Base-by-base conservation (phyloP, 805 yeast species). In the Clavispora phyllophila region DNA sequence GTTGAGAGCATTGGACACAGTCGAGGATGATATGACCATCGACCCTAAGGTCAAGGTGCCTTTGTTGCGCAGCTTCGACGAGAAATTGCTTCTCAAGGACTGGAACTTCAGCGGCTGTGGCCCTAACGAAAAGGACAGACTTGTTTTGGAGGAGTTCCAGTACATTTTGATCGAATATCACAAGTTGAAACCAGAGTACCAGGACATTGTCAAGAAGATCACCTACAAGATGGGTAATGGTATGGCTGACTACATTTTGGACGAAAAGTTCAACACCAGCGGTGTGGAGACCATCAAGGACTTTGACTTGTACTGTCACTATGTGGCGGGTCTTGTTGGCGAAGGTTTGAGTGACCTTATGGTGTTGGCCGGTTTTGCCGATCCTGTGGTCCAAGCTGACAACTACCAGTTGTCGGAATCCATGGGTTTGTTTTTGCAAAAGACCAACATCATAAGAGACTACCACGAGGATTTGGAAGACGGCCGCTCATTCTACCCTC, bases 271-370 rank as follows among this genome's bases (percentile, higher is more conserved):
- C 68, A 88, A 87, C 61, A 60, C 76, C 51, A 79, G 79, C 47
- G 98, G 98, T 2, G 82, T 93, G 37, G 70, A 69, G 38, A 87
- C 96, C 1, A 61, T 86, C 36, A 71, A 76, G 47, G 98, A 89
- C 58, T 93, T 85, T 61, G 90, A 93, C 60, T 72, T 84, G 47
- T 93, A 93, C 70, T 93, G 99, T 66, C 90, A 90, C 66, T 87
- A 90, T 58, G 99, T 93, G 45, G 99, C 99, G 1, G 99, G 99
- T 2, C 73, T 93, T 41, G 98, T 93, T 32, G 99, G 99, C 44
- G 96, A 89, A 58, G 99, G 99, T 3, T 72, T 89, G 53, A 89
- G 98, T 9, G 78, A 84, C 48, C 71, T 93, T 63, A 79, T 88
- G 55, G 83, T 86, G 15, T 72, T 80, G 34, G 95, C 96, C 22